These are phyloP conservation scores for Wallemia mellicola DNA, from an alignment of 1,284 basidiomycete species.

Conservation along the genomic window DNA sequence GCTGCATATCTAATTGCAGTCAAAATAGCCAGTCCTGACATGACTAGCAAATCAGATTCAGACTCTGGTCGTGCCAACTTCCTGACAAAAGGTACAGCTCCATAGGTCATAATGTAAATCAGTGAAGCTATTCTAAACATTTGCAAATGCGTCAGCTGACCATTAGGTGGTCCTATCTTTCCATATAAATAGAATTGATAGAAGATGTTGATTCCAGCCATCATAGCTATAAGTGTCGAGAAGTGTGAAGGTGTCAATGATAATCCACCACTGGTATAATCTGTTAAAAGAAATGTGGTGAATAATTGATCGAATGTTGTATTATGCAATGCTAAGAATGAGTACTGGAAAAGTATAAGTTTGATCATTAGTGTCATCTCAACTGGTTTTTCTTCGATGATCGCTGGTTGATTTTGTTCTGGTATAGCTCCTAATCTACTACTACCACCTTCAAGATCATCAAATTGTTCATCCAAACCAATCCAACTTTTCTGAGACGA, in stretches of 20 bases:
- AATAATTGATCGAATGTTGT: constrained; percentile 1
- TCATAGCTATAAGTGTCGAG: neutral
- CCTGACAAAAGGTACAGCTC: neutral
- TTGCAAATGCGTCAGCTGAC: neutral
- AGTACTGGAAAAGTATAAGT: neutral
- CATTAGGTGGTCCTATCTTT: neutral
- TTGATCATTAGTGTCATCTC: neutral
- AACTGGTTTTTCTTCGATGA: neutral
- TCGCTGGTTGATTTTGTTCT: neutral
- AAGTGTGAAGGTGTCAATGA: neutral
- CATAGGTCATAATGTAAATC: neutral
- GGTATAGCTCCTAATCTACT: neutral
- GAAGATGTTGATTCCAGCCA: neutral
- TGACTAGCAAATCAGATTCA: neutral
- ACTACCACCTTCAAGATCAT: neutral
- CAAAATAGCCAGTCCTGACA: neutral
- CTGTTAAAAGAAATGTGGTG: neutral
- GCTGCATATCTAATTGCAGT: neutral
- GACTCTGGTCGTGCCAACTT: neutral
- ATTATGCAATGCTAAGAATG: neutral
- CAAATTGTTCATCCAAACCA: neutral
- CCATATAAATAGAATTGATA: neutral
- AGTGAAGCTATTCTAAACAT: neutral
- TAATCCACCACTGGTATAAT: neutral
- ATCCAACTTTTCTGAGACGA: neutral